Evolutionary conservation across 179 eudicot species (phyloP), one percentile per base, ranked within the genome.

Genomic region (Beta macrorhiza): DNA sequence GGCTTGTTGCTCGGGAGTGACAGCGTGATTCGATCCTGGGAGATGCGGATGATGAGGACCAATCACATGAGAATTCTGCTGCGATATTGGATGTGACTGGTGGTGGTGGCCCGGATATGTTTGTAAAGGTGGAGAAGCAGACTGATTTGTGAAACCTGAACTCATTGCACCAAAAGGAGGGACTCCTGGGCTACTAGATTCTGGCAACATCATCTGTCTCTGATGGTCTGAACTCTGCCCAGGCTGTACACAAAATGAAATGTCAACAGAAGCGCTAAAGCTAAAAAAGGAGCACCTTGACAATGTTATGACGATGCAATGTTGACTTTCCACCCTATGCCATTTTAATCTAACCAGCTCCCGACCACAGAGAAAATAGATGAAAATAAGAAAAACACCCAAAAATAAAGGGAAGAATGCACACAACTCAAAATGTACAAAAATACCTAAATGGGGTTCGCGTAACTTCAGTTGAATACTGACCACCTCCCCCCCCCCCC

Each of bases 211-310:
- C 83, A 87, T 89, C 83, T 89, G 94, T 86, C 97, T 87, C 73
- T 88, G 97, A 85, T 92, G 89, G 77, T 95, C 96, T 29, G 87
- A 81, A 85, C 79, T 89, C 87, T 88, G 95, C 81, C 87, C 89
- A 69, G 92, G 89, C 96, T 93, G 79, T 57, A 78, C 51, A 78
- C 55, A 83, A 78, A 78, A 71, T 53, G 58, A 22, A 74, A 74
- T 70, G 75, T 67, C 61, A 75, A 73, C 80, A 58, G 57, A 53
- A 45, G 81, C 53, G 47, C 29, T 15, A 32, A 67, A 67, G 3
- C 15, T 67, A n/a, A 42, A 56, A 29, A 74, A 15, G 64, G 44
- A 47, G 22, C 12, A 69, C 16, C 16, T 8, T 49, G 32, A 44
- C 5, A 19, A 70, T 15, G 20, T 47, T 17, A 45, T 3, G 25